Percentiles rank a stretch among this genome's conserved stretches.
Conservation (phyloP, 2,329 filamentous ascomycete species). For the Fusarium austroafricanum region DNA sequence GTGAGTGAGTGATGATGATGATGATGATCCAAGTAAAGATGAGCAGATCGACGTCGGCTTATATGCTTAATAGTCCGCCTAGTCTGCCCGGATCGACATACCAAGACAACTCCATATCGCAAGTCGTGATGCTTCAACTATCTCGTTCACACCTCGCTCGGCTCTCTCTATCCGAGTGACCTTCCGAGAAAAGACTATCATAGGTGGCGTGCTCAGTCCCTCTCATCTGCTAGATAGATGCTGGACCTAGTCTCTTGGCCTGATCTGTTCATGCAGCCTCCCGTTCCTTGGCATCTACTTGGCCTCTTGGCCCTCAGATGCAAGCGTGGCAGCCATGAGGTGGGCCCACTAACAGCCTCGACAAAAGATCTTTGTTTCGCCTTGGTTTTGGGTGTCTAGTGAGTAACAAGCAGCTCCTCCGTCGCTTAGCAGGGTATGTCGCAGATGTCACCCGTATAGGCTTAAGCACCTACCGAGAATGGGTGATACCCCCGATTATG, state of each 20-base stretch:
- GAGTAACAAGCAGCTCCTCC: conserved; percentile 3
- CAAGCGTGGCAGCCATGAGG: conserved; percentile 1
- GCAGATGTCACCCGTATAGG: background rate
- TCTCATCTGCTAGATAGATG: conserved; percentile 1
- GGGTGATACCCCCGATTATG: conserved; percentile 22
- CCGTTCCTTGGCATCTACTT: conserved; percentile 32
- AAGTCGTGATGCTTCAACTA: conserved; percentile 6
- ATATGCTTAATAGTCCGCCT: background rate
- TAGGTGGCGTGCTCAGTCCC: conserved; percentile 1
- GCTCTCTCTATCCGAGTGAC: conserved; percentile 17
- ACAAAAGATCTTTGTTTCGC: background rate
- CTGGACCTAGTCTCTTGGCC: conserved; percentile 5
- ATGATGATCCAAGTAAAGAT: background rate
- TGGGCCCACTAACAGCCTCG: background rate
- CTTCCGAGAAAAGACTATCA: conserved; percentile 16
- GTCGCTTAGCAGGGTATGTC: background rate
- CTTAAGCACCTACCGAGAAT: conserved; percentile 25
- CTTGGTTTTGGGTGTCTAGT: background rate
- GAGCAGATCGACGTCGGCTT: background rate
- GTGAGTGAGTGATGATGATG: conserved; percentile 8
- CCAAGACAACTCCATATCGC: background rate
- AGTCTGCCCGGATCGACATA: background rate
- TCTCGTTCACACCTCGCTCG: conserved; percentile 7
- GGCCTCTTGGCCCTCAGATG: conserved; percentile 5
- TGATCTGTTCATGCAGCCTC: conserved; percentile 23